phyloP scores from a whole-genome alignment of 768 basidiomycete species.

The Podaxis sp. region DNA sequence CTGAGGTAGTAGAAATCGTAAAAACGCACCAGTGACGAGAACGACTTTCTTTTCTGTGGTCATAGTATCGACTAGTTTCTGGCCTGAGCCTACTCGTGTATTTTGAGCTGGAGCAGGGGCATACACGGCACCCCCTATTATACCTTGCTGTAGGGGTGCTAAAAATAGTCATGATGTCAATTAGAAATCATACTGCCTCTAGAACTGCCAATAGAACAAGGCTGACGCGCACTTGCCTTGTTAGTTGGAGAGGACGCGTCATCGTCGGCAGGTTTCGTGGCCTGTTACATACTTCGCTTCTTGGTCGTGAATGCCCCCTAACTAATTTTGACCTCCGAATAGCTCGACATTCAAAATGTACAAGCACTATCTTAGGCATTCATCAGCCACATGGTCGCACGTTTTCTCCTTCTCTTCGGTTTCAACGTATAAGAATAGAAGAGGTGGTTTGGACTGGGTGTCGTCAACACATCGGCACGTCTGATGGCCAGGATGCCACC shows the following conservation, averaged over 20 bases:
- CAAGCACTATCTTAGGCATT: too few species aligned
- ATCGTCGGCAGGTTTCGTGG: not conserved
- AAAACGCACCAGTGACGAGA: slow-evolving; percentile 36
- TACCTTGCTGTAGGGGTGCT: not conserved
- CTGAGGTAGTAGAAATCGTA: too few species aligned
- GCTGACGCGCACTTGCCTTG: not conserved
- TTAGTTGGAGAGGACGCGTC: not conserved
- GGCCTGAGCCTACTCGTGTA: too few species aligned
- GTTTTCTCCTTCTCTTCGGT: too few species aligned
- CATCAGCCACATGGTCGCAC: too few species aligned
- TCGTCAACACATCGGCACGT: not conserved
- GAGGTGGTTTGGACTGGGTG: not conserved
- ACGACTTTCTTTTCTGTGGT: slow-evolving; percentile 26
- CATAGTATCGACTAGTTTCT: not conserved
- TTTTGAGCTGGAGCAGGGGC: too few species aligned
- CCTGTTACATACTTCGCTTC: not conserved
- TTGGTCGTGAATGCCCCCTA: not conserved
- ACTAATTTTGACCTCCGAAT: too few species aligned
- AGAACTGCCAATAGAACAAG: not conserved
- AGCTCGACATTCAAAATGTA: too few species aligned
- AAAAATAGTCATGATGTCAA: not conserved
- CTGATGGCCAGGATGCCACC: not conserved
- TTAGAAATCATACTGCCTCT: not conserved
- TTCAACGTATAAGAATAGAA: too few species aligned
- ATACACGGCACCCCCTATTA: too few species aligned